Conservation (phyloP, 345 rosid genomes). For the Gossypium anomalum region DNA sequence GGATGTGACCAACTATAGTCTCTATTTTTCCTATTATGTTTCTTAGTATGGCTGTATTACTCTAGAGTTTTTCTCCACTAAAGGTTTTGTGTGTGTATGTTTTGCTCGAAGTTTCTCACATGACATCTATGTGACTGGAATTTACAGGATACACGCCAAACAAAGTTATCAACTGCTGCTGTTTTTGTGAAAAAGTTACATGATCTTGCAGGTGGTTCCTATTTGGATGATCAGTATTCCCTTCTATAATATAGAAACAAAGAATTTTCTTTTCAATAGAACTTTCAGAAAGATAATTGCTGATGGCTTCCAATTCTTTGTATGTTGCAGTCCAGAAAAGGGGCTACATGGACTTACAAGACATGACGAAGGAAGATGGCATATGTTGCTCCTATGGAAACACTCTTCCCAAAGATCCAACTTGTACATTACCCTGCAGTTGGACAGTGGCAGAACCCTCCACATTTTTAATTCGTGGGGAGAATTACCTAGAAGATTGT, state of each 20-base stretch:
- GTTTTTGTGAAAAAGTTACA: conserved; percentile 81
- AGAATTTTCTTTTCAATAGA: background rate
- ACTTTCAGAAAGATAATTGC: background rate
- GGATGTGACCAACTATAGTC: background rate
- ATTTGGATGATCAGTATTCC: conserved; percentile 15
- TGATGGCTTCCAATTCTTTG: conserved; percentile 15
- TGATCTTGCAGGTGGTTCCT: conserved; percentile 74
- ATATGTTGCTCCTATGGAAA: conserved; percentile 60
- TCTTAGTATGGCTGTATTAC: conserved; percentile 1
- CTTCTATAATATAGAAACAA: background rate
- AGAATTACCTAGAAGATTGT: conserved; percentile 71
- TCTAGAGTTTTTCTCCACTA: background rate
- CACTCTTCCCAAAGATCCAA: conserved; percentile 77
- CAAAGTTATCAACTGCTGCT: conserved; percentile 66
- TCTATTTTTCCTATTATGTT: background rate
- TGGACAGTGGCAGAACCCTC: conserved; percentile 86
- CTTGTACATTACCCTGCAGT: conserved; percentile 55
- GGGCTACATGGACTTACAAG: conserved; percentile 87
- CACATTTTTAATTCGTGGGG: conserved; percentile 77
- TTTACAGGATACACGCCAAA: conserved; percentile 63
- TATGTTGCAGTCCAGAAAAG: conserved; percentile 69
- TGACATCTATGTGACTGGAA: conserved; percentile 12
- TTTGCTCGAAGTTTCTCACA: background rate
- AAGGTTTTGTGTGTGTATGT: background rate
- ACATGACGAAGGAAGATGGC: conserved; percentile 53